Evolutionary conservation across 805 yeast genomes (phyloP).

Genomic region (Yamadazyma laniorum): DNA sequence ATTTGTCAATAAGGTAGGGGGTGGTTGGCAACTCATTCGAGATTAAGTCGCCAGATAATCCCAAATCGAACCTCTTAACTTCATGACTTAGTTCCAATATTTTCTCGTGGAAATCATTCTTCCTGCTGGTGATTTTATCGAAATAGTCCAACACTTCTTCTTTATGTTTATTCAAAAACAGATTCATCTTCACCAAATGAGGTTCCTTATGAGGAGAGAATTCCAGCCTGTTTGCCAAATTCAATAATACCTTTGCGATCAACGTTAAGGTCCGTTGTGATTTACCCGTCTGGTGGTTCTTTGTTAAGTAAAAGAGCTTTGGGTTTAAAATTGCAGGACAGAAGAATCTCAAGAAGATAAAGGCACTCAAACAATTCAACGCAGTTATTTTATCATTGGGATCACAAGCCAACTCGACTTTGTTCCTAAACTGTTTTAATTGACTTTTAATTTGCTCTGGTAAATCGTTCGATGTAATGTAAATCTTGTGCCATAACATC

Average conservation of each 20-base stretch:
- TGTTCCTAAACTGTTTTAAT: conserved; percentile 59
- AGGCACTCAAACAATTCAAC: conserved; percentile 76
- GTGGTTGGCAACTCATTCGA: conserved; percentile 63
- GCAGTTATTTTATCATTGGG: conserved; percentile 53
- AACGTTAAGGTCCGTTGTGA: conserved; percentile 78
- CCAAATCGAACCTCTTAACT: conserved; percentile 55
- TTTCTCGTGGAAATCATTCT: conserved; percentile 62
- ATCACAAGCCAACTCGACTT: conserved; percentile 61
- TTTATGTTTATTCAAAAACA: conserved; percentile 57
- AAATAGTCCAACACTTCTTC: conserved; percentile 65
- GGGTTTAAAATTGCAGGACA: conserved; percentile 92
- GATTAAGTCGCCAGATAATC: conserved; percentile 48
- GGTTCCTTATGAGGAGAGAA: conserved; percentile 85
- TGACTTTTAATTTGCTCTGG: conserved; percentile 67
- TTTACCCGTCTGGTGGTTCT: conserved; percentile 66
- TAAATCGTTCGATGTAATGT: conserved; percentile 66
- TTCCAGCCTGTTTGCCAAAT: conserved; percentile 69
- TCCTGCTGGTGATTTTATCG: conserved; percentile 67
- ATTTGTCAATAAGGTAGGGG: conserved; percentile 68
- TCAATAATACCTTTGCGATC: conserved; percentile 75
- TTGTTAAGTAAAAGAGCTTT: conserved; percentile 70
- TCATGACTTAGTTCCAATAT: conserved; percentile 54
- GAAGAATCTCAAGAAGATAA: conserved; percentile 61
- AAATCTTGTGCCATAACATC: conserved; percentile 65
- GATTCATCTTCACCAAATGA: conserved; percentile 68